Percentiles rank a stretch among this genome's conserved stretches.
phyloP scores from a whole-genome alignment of 1,284 basidiomycete species.

The Melampsora americana region DNA sequence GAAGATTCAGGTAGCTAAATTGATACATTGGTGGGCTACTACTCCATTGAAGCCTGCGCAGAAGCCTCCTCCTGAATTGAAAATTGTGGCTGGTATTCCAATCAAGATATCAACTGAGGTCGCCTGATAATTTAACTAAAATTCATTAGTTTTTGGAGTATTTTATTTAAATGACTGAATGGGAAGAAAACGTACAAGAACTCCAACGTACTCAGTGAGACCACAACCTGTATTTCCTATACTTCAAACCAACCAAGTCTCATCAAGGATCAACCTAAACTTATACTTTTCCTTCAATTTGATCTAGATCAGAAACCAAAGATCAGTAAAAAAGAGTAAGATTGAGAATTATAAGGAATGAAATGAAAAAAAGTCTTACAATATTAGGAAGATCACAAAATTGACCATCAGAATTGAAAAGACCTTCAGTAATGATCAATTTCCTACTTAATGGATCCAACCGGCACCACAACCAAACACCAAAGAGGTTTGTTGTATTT shows the following conservation, averaged over 20 bases:
- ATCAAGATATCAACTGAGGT: conserved; percentile 60
- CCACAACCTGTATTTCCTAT: conserved; percentile 90
- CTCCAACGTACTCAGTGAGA: conserved; percentile 86
- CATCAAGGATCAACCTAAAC: conserved; percentile 90
- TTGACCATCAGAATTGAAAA: conserved; percentile 90
- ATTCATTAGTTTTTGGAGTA: background rate
- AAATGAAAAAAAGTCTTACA: conserved; percentile 59
- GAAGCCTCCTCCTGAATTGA: conserved; percentile 86
- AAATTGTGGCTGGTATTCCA: conserved; percentile 80
- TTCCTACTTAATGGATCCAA: conserved; percentile 80
- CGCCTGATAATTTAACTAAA: conserved; percentile 52
- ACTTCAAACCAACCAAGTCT: conserved; percentile 86
- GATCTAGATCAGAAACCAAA: conserved; percentile 60
- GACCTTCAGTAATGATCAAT: conserved; percentile 95
- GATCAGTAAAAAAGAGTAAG: too few relatives aligned
- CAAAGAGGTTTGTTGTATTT: too few relatives aligned
- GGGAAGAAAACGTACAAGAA: conserved; percentile 64
- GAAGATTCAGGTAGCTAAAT: conserved; percentile 91
- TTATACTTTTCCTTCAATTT: conserved; percentile 94
- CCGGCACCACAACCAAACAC: too few relatives aligned
- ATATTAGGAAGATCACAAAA: conserved; percentile 87
- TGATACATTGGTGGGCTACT: conserved; percentile 93
- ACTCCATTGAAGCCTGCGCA: conserved; percentile 83
- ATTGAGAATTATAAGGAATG: background rate
- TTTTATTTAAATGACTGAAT: background rate